Conservation (phyloP, 768 basidiomycete species). For the Strobilomyces echinocephalus region DNA sequence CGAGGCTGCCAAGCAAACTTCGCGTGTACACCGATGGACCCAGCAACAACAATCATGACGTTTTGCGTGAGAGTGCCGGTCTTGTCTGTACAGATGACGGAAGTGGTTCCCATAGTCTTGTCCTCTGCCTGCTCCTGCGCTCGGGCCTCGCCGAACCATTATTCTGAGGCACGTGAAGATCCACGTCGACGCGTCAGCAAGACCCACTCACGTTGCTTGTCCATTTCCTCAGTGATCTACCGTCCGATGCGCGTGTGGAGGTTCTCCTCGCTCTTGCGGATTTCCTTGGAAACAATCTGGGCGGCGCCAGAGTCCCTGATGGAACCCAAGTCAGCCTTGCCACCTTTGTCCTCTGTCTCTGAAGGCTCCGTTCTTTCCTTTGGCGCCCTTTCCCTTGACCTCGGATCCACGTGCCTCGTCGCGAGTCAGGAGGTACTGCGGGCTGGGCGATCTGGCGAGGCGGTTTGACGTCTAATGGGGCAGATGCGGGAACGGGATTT, state of each 20-base stretch:
- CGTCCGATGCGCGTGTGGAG: slow-evolving; percentile 73
- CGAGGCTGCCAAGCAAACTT: slow-evolving; percentile 84
- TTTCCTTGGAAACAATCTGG: slow-evolving; percentile 65
- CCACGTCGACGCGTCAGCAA: slow-evolving; percentile 1
- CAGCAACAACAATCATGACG: slow-evolving; percentile 93
- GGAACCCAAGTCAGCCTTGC: slow-evolving; percentile 23
- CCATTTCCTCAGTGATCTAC: slow-evolving; percentile 80
- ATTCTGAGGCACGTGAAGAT: slow-evolving; percentile 44
- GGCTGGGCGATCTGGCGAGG: slow-evolving; percentile 24
- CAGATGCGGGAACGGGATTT: slow-evolving; percentile 47
- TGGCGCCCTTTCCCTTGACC: slow-evolving; percentile 44
- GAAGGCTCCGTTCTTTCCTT: slow-evolving; percentile 58
- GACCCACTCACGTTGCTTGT: slow-evolving; percentile 73
- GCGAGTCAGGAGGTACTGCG: slow-evolving; percentile 38
- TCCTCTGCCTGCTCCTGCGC: slow-evolving; percentile 75
- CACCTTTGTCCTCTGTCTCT: slow-evolving; percentile 44
- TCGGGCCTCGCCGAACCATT: slow-evolving; percentile 79
- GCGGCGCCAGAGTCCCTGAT: slow-evolving; percentile 54
- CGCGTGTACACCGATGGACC: slow-evolving; percentile 88
- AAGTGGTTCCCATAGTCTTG: slow-evolving; percentile 98
- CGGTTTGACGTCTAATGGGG: slow-evolving; percentile 21
- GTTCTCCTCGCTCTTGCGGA: slow-evolving; percentile 77
- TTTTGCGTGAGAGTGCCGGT: slow-evolving; percentile 97
- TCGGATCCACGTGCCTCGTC: slow-evolving; percentile 55
- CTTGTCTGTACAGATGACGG: slow-evolving; percentile 93